These are phyloP conservation scores for Colletotrichum viniferum DNA, from an alignment of 2,329 filamentous ascomycete species.

Conservation along the genomic window DNA sequence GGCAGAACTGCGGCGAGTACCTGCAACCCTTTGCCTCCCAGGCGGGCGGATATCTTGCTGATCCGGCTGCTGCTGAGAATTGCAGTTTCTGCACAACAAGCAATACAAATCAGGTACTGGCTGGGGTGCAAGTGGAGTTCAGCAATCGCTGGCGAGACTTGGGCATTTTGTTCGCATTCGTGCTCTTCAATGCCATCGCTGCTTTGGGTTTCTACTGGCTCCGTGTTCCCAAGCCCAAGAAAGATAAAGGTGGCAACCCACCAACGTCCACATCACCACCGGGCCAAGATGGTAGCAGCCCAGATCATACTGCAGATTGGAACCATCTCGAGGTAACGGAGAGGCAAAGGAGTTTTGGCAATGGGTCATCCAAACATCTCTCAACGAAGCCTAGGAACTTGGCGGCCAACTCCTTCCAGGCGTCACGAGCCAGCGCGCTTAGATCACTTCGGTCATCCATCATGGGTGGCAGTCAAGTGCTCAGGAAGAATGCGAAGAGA, in stretches of 20 bases:
- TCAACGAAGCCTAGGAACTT: neutral
- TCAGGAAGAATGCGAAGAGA: neutral
- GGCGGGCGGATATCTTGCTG: slow-evolving; percentile 52
- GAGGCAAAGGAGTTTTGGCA: neutral
- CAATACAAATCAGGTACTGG: slow-evolving; percentile 12
- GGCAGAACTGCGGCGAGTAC: slow-evolving; percentile 61
- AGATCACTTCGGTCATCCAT: neutral
- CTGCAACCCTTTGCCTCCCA: slow-evolving; percentile 48
- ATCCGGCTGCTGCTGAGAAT: slow-evolving; percentile 39
- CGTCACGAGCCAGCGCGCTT: neutral
- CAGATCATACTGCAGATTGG: neutral
- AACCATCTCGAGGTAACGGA: neutral
- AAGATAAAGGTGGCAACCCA: slow-evolving; percentile 13
- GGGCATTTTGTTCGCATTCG: slow-evolving; percentile 58
- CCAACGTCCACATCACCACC: neutral
- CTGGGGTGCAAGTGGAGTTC: slow-evolving; percentile 45
- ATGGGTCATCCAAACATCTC: neutral
- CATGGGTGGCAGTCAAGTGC: neutral
- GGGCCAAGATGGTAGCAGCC: neutral
- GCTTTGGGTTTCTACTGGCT: slow-evolving; percentile 60
- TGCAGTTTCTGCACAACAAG: slow-evolving; percentile 11
- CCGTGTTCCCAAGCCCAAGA: slow-evolving; percentile 45
- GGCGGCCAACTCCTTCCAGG: neutral
- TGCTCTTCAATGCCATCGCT: slow-evolving; percentile 57
- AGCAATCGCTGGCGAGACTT: slow-evolving; percentile 60